Evolutionary conservation across 2,329 filamentous ascomycete species (phyloP), one percentile per base, ranked within the genome.

Genomic region (Aspergillus chevalieri): DNA sequence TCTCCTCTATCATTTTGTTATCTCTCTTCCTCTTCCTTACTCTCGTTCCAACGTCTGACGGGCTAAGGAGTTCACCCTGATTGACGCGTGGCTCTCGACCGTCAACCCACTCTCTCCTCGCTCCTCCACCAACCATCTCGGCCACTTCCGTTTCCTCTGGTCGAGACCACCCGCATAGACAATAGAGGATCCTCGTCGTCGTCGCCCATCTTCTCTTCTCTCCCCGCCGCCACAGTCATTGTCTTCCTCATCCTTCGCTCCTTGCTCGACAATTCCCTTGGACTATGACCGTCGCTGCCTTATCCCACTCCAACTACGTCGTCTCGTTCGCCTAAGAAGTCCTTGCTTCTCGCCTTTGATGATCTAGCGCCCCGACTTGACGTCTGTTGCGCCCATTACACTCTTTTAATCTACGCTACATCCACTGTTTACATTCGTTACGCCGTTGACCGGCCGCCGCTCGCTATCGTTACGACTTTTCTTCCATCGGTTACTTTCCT

Each of bases 331-430:
- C 33, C 30, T 49, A 33, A 48, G 49, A 15, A 47, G 30, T 39
- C 24, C 34, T 36, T 36, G 38, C 28, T 22, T 19, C 19, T 52
- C 47, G 46, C 52, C 44, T 52, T 54, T 58, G 47, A 65, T 62
- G 63, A 64, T 47, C 55, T 48, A 55, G 53, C 55, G 42, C 53
- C 60, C 61, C 64, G 64, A 67, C 65, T 67, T 62, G 65, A 68
- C 64, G 65, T 61, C 60, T 53, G 53, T 52, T 59, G 54, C 63
- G 65, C 64, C 59, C 47, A 53, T 12, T 26, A 41, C 50, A 57
- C 57, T 49, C 47, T 54, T 48, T 52, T 56, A 54, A 41, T 41
- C 15, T 3, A 19, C 38, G n/a, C 19, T 41, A 41, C 38, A 17
- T 30, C 26, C 10, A 30, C 26, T 12, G 26, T 30, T 30, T 41